Percentiles rank a stretch among this genome's conserved stretches.
Evolutionary conservation across 257 asterid species (phyloP).

Genomic region (Solanum dulcamara): DNA sequence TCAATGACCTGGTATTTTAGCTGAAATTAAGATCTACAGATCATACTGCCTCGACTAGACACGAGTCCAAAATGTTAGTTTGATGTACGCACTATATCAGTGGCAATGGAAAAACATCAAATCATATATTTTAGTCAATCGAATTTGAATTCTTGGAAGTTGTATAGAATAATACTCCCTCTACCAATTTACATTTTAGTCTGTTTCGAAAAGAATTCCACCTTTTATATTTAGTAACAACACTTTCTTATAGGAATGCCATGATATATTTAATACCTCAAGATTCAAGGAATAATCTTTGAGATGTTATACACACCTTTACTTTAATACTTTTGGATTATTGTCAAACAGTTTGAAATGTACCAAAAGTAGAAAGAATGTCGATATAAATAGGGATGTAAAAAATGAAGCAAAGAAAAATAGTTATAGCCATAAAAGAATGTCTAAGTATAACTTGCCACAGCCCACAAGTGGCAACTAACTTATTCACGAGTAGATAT

Average conservation of each 20-base stretch:
- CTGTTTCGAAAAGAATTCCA: neutral
- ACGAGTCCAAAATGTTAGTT: neutral
- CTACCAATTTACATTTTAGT: neutral
- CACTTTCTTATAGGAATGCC: neutral
- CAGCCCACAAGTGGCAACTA: neutral
- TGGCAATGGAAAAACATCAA: neutral
- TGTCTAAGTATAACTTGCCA: neutral
- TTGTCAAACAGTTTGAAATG: neutral
- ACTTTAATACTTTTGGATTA: neutral
- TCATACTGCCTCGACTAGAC: neutral
- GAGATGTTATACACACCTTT: neutral
- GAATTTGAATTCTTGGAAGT: neutral
- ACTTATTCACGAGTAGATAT: neutral
- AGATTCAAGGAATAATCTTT: neutral
- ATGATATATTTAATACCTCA: neutral
- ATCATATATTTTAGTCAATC: neutral
- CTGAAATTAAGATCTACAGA: neutral
- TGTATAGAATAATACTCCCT: neutral
- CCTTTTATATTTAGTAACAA: neutral
- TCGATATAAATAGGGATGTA: neutral
- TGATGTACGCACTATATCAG: neutral
- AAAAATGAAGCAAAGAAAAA: neutral
- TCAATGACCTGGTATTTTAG: neutral
- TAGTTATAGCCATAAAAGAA: neutral
- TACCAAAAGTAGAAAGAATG: neutral